A percentile compares a stretch with the other conserved stretches of the same genome.
Evolutionary conservation across 2,329 filamentous ascomycete species (phyloP).

Genomic region (Botrytis fragariae): DNA sequence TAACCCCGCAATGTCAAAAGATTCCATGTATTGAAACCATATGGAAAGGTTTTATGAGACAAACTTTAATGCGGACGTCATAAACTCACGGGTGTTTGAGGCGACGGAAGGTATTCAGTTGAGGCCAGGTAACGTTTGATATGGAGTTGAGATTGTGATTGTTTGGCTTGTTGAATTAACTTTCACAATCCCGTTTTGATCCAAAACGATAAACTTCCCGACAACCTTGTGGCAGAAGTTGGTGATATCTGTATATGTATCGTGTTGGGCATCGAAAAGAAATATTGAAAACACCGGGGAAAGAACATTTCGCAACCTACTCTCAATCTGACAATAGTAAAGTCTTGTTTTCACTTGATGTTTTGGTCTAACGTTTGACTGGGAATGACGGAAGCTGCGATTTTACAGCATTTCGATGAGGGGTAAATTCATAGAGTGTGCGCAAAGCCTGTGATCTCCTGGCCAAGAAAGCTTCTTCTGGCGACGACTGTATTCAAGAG

Average conservation of each 20-base stretch:
- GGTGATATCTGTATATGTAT: not conserved
- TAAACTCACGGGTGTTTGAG: not conserved
- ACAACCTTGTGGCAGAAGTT: not conserved
- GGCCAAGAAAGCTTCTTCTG: constrained; percentile 9
- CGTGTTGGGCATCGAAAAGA: not conserved
- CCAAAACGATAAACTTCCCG: not conserved
- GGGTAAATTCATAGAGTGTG: not conserved
- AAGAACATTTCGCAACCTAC: not conserved
- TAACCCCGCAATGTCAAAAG: not conserved
- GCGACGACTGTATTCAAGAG: not conserved
- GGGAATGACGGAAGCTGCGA: not conserved
- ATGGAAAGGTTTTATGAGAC: not conserved
- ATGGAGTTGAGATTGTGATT: not conserved
- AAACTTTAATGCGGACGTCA: not conserved
- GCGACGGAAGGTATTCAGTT: not conserved
- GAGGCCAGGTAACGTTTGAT: not conserved
- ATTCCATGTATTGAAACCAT: not conserved
- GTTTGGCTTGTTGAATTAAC: not conserved
- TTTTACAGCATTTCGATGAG: not conserved
- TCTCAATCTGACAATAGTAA: not conserved
- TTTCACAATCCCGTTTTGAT: not conserved
- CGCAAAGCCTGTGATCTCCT: not conserved
- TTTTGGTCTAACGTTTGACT: not conserved
- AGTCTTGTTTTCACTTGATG: not conserved
- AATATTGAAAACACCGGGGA: accelerated